Evolutionary conservation across 1,284 basidiomycete genomes (phyloP), one percentile per base, ranked within the genome.

Genomic region (Sanghuangporus weigelae): DNA sequence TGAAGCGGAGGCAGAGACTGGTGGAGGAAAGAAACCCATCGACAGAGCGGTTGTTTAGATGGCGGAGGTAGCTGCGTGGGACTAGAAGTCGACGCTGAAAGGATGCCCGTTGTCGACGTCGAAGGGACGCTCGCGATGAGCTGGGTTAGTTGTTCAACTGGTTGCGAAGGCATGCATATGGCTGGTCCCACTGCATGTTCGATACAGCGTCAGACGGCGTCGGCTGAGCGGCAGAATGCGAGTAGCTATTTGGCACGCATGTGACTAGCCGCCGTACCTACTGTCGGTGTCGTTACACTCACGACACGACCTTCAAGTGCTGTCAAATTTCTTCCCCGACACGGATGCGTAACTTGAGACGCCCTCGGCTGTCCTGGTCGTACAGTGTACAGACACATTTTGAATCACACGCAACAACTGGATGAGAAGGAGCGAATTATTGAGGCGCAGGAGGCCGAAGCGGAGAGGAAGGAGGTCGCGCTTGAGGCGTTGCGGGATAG

Each of bases 401-500:
- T 86, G 10, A 76, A 78, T 1, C 85, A 90, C 65, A 77, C 78
- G 6, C 71, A 77, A 1, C 82, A 84, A 57, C 71, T 82, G 16
- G 86, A 90, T 62, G 76, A 73, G 60, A 74, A 79, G 1, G 79
- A 82, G 59, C 76, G 83, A 59, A 84, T 88, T 63, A 73, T 88
- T 35, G 89, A 92, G 71, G 86, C 86, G 66, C 75, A 81, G 62
- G 82, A 79, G 56, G 86, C 88, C 3, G 84, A 86, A 62, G 72
- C 79, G 11, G 83, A 87, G 69, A 81, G 80, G 73, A 87, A 86
- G 72, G 89, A 92, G 51, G 78, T 92, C 2, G 90, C 92, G 70
- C 76, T 92, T 54, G 91, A 92, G 73, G 85, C 86, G 26, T 73
- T 90, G 51, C 87, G 90, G 70, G 90, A 92, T 72, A 81, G 79